phyloP scores from a whole-genome alignment of 768 basidiomycete genomes.

The Termitomyces titanicus region DNA sequence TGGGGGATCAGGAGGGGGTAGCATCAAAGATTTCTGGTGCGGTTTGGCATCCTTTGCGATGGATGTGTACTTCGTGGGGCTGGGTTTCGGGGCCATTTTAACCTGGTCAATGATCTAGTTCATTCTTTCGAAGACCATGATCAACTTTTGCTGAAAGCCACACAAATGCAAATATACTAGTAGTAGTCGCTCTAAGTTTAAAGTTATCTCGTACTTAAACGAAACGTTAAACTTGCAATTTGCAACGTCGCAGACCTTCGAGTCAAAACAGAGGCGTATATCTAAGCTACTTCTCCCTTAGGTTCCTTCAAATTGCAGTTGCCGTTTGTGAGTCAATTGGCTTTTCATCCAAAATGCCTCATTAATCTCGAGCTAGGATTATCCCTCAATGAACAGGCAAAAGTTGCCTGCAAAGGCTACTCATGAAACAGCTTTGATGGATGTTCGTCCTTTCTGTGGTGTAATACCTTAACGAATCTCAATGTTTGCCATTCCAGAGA shows the following conservation, averaged over 20 bases:
- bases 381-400: neutral
- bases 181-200: too few relatives aligned
- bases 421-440: slow-evolving; percentile 4
- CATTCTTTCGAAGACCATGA: too few relatives aligned
- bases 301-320: neutral
- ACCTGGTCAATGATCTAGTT: neutral
- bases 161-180: neutral
- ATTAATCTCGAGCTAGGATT: neutral
- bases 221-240: too few relatives aligned
- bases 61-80: slow-evolving; percentile 27
- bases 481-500: slow-evolving; percentile 36
- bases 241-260: neutral
- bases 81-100: slow-evolving; percentile 43
- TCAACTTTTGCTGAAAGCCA: neutral
- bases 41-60: slow-evolving; percentile 18
- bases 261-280: neutral
- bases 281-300: too few relatives aligned
- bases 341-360: neutral
- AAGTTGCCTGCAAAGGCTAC: neutral
- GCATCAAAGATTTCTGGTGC: slow-evolving; percentile 41
- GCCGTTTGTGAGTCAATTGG: neutral
- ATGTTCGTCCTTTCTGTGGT: slow-evolving; percentile 11
- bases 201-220: too few relatives aligned
- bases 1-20: slow-evolving; percentile 48
- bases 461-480: slow-evolving; percentile 1